Evolutionary conservation across 1,139 yeast species (phyloP).

Genomic region (Hansenula anomala): DNA sequence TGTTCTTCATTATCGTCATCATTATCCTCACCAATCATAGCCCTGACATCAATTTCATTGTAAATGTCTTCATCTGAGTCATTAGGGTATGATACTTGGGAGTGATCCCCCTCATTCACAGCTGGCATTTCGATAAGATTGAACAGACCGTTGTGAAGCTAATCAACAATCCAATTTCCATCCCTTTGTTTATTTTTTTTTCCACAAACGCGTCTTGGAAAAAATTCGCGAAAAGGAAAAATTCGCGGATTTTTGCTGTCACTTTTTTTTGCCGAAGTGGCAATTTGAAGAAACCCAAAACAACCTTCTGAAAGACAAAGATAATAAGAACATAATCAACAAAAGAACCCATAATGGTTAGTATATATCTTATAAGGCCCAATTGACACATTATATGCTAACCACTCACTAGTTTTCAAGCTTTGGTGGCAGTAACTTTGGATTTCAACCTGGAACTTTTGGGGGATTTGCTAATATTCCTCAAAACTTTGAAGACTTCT

Average conservation of each 20-base stretch:
- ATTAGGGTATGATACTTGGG: conserved; percentile 2
- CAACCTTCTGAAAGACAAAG: too few species aligned
- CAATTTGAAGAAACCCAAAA: neutral
- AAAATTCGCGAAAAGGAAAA: neutral
- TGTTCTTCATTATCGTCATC: conserved; percentile 11
- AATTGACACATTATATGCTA: neutral
- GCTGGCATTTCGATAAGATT: too few species aligned
- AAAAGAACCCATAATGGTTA: neutral
- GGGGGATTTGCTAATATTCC: conserved; percentile 26
- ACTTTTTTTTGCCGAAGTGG: neutral
- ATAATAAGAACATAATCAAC: too few species aligned
- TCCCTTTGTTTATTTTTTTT: too few species aligned
- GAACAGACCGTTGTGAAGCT: too few species aligned
- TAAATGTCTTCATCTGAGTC: conserved; percentile 24
- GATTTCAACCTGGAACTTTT: conserved; percentile 11
- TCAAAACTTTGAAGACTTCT: conserved; percentile 67
- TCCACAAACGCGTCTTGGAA: too few species aligned
- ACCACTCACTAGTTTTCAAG: conserved; percentile 27
- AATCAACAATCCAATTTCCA: too few species aligned
- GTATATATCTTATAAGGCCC: neutral
- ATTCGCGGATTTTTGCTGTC: neutral
- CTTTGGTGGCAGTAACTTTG: conserved; percentile 22
- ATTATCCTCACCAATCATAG: conserved; percentile 15
- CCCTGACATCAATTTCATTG: conserved; percentile 22
- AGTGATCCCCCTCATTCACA: too few species aligned